Evolutionary conservation across 176 grass and related monocot species (phyloP).

Genomic region (Calamus simplicifolius): DNA sequence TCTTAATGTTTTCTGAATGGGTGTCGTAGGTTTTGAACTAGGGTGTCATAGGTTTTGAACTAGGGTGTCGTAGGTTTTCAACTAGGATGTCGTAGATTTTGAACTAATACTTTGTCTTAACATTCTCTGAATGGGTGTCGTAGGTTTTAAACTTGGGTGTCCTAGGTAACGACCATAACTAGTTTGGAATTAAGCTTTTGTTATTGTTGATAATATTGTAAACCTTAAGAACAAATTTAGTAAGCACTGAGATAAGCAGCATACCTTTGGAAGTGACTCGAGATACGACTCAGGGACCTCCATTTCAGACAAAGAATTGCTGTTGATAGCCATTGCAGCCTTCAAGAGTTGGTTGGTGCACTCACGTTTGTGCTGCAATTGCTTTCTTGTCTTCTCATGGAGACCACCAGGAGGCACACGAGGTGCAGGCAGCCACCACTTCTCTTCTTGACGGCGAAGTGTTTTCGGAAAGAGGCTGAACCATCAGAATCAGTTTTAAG

Average conservation of each 20-base stretch:
- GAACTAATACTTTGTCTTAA: too few species aligned
- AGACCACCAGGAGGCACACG: conserved; percentile 43
- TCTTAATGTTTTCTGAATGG: too few species aligned
- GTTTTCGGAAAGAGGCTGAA: conserved; percentile 32
- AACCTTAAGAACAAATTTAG: too few species aligned
- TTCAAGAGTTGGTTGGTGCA: conserved; percentile 61
- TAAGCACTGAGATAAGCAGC: background rate
- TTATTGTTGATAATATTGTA: too few species aligned
- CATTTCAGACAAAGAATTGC: conserved; percentile 56
- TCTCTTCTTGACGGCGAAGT: conserved; percentile 32
- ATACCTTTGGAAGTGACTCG: conserved; percentile 54
- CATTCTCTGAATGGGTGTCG: too few species aligned
- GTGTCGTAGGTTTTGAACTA: too few species aligned
- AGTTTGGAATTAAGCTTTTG: too few species aligned
- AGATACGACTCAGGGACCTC: conserved; percentile 56
- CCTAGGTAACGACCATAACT: too few species aligned
- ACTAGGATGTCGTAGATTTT: too few species aligned
- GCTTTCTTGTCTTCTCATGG: conserved; percentile 34
- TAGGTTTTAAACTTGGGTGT: too few species aligned
- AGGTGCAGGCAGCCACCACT: conserved; percentile 69
- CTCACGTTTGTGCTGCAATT: conserved; percentile 50
- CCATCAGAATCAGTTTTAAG: conserved; percentile 68
- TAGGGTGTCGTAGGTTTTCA: too few species aligned
- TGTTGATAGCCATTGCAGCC: conserved; percentile 72
- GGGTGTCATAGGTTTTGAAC: too few species aligned